Base-by-base conservation (phyloP, 345 rosid species). In the Pugionium dolabratum region DNA sequence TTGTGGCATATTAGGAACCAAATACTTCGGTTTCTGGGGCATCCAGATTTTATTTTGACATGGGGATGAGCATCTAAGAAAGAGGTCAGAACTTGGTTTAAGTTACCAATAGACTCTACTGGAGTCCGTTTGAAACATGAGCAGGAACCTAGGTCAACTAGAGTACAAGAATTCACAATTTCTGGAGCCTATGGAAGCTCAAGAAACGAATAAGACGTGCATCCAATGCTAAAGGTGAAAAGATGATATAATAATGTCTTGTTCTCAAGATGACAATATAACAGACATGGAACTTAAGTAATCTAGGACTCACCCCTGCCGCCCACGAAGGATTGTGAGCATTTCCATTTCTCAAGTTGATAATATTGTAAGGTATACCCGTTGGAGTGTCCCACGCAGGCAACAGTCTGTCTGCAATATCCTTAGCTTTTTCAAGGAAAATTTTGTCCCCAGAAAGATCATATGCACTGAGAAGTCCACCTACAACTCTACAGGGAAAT, bases 401-500 rank as follows among this genome's bases (percentile, higher is more conserved):
- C 10, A 95, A 83, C 76, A 95, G 86, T 75, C 97, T 89, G 63
- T 91, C 94, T 11, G 99, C 91, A 71, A 95, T 89, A 72, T 89
- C 98, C 82, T 73, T 84, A 69, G 99, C 99, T 79, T 95, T 95
- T 31, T 89, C 94, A 18, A 95, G 87, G 78, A 95, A 95, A 71
- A 95, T 58, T 76, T 79, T 80, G 79, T 95, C 99, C 59, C 82
- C 83, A 9, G 98, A 89, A 60, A 95, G 96, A 84, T 95, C 99
- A 72, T 87, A 89, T 1, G 97, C 78, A 74, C 99, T 95, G 57
- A 95, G 96, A 79, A 95, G 97, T 36, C 98, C 98, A 11, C 99
- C 99, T 5, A 95, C 94, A 79, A 95, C 99, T 77, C 99, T 95
- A 77, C 30, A 58, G 66, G 67, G 53, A 39, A 49, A 31, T 4